phyloP scores from a whole-genome alignment of 495 filamentous ascomycete species.

The Annulohypoxylon moriforme region DNA sequence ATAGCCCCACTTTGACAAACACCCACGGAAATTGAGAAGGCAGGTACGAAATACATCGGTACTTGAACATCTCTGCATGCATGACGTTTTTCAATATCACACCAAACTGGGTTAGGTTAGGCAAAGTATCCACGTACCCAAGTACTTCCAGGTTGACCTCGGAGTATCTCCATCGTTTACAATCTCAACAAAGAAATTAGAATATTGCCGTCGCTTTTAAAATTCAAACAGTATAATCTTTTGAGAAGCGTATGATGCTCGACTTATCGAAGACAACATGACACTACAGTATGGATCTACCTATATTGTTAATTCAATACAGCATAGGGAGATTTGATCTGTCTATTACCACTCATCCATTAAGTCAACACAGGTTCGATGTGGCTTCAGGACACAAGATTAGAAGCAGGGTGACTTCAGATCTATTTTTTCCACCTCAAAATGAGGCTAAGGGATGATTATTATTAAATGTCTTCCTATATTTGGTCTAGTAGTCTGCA shows the following conservation, averaged over 20 bases:
- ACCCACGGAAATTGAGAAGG: slow-evolving; percentile 1
- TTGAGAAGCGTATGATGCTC: too few relatives aligned
- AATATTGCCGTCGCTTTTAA: neutral
- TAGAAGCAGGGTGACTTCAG: too few relatives aligned
- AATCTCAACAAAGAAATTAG: neutral
- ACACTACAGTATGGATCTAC: too few relatives aligned
- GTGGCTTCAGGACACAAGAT: too few relatives aligned
- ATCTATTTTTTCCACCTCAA: too few relatives aligned
- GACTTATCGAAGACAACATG: too few relatives aligned
- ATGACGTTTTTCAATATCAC: neutral
- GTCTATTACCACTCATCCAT: too few relatives aligned
- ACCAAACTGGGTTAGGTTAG: neutral
- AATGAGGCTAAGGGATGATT: neutral
- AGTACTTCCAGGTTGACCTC: neutral
- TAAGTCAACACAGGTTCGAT: too few relatives aligned
- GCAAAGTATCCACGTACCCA: neutral
- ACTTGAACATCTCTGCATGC: neutral
- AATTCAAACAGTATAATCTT: neutral
- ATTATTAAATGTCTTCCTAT: neutral
- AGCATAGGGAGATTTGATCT: too few relatives aligned
- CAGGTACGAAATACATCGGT: neutral
- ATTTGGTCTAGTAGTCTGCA: neutral
- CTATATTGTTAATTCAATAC: too few relatives aligned
- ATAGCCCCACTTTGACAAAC: neutral
- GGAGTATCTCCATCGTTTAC: neutral